These are phyloP conservation scores for Thamnidium elegans DNA, from an alignment of 192 early-diverging fungal species.

Conservation along the genomic window DNA sequence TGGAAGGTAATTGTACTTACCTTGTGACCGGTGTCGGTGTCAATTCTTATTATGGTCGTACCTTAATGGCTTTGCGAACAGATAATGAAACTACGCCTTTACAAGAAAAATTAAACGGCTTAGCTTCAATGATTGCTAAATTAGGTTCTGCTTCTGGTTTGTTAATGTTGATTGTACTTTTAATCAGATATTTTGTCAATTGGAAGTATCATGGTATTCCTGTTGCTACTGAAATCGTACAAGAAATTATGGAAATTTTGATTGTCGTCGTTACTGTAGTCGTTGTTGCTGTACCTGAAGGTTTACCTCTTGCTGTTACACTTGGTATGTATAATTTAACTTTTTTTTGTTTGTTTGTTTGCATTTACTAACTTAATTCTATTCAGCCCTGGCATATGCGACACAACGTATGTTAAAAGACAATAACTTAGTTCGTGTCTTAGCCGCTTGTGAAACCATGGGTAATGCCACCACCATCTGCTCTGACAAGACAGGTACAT, in stretches of 20 bases:
- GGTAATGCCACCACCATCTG: constrained; percentile 97
- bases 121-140: constrained; percentile 94
- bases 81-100: constrained; percentile 89
- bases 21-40: constrained; percentile 82
- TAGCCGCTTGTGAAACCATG: constrained; percentile 99
- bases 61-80: constrained; percentile 82
- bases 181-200: constrained; percentile 83
- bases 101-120: constrained; percentile 81
- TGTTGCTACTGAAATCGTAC: constrained; percentile 52
- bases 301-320: constrained; percentile 95
- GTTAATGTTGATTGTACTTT: constrained; percentile 80
- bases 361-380: neutral
- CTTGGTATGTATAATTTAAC: constrained; percentile 41
- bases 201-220: constrained; percentile 33
- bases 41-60: constrained; percentile 86
- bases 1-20: constrained; percentile 86
- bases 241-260: constrained; percentile 71
- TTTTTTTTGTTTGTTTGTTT: too few species aligned
- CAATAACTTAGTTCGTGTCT: constrained; percentile 93
- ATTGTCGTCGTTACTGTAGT: constrained; percentile 92
- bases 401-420: constrained; percentile 95
- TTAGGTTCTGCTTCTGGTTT: constrained; percentile 82
- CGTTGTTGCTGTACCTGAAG: constrained; percentile 98
- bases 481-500: constrained; percentile 98
- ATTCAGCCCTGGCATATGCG: constrained; percentile 81